Percentiles rank a stretch among this genome's conserved stretches.
phyloP scores from a whole-genome alignment of 768 basidiomycete genomes.

The Paxillus ammoniavirescens region DNA sequence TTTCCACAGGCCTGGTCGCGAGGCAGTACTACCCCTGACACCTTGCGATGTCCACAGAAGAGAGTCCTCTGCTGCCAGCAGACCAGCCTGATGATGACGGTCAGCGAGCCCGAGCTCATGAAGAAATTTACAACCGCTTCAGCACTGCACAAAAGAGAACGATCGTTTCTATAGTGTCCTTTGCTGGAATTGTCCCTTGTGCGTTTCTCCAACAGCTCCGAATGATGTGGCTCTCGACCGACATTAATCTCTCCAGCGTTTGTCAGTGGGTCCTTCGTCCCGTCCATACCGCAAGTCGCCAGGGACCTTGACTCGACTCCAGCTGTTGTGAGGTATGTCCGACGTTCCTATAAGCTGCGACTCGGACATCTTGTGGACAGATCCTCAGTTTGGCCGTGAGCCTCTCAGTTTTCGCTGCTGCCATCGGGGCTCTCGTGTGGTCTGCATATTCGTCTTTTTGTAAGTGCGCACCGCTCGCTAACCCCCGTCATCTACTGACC shows the following conservation, averaged over 20 bases:
- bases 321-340: constrained; percentile 52
- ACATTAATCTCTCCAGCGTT: constrained; percentile 46
- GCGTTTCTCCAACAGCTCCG: constrained; percentile 15
- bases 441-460: constrained; percentile 52
- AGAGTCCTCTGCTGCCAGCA: constrained; percentile 26
- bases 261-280: constrained; percentile 66
- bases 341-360: not conserved
- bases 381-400: constrained; percentile 46
- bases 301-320: constrained; percentile 58
- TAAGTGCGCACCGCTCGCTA: constrained; percentile 21
- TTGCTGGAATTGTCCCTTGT: constrained; percentile 65
- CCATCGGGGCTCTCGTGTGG: constrained; percentile 49
- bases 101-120: constrained; percentile 3
- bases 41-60: constrained; percentile 25
- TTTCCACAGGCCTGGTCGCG: no score
- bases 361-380: not conserved
- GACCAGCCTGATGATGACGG: constrained; percentile 1
- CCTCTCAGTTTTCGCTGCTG: constrained; percentile 44
- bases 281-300: constrained; percentile 73
- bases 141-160: constrained; percentile 44
- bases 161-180: constrained; percentile 58
- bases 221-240: not conserved
- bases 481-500: no score
- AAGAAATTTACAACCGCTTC: constrained; percentile 60
- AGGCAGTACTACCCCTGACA: no score